Conservation (phyloP, 352 stramenopile genomes). For the Phytophthora cactorum region DNA sequence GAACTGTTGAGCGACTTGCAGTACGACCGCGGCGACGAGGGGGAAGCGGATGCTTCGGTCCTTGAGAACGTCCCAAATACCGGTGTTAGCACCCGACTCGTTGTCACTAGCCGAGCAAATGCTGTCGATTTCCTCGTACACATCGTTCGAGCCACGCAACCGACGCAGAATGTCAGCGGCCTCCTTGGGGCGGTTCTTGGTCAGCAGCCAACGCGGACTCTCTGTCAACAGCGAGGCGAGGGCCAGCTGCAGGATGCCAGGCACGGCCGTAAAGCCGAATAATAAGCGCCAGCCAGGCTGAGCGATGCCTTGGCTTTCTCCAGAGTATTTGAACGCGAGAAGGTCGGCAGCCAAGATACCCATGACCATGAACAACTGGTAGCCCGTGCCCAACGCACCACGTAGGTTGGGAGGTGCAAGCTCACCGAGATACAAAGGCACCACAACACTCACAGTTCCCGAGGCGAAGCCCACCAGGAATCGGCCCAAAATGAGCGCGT, state of each 20-base stretch:
- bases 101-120: conserved; percentile 85
- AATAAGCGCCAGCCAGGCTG: conserved; percentile 74
- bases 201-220: conserved; percentile 74
- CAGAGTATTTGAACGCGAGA: conserved; percentile 67
- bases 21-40: conserved; percentile 60
- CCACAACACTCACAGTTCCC: conserved; percentile 73
- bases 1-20: conserved; percentile 77
- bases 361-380: conserved; percentile 77
- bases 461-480: conserved; percentile 77
- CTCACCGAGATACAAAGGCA: conserved; percentile 75
- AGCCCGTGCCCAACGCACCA: conserved; percentile 72
- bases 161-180: conserved; percentile 70
- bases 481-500: conserved; percentile 71
- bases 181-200: conserved; percentile 77
- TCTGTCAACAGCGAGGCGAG: conserved; percentile 69
- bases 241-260: conserved; percentile 67
- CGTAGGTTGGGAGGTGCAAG: conserved; percentile 76
- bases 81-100: conserved; percentile 64
- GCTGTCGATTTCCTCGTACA: conserved; percentile 84
- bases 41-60: conserved; percentile 72
- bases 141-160: conserved; percentile 72
- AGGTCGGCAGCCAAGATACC: conserved; percentile 63
- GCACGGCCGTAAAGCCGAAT: conserved; percentile 71
- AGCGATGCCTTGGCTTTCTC: conserved; percentile 55
- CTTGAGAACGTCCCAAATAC: conserved; percentile 68